Evolutionary conservation across 208 protist genomes (phyloP).

Genomic region (Trypanosoma rangeli): DNA sequence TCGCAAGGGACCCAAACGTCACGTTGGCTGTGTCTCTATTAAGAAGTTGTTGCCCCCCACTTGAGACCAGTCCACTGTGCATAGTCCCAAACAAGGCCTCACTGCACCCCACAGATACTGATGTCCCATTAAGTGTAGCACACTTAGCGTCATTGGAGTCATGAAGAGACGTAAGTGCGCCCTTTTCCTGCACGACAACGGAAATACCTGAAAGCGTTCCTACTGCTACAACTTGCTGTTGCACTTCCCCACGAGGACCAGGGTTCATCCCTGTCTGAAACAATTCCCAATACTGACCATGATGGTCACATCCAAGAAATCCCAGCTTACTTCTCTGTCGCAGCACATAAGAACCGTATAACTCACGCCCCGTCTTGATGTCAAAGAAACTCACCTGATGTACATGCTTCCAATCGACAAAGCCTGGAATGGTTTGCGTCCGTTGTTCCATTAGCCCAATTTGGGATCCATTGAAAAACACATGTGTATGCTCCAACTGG

Average conservation of each 20-base stretch:
- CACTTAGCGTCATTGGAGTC: not conserved
- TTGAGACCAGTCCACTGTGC: not conserved
- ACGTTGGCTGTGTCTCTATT: conserved; percentile 18
- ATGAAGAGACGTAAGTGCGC: not conserved
- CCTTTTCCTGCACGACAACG: not conserved
- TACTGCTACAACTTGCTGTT: conserved; percentile 14
- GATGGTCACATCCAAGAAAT: conserved; percentile 28
- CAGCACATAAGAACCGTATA: conserved; percentile 22
- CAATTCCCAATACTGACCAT: conserved; percentile 29
- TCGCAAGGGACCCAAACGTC: conserved; percentile 38
- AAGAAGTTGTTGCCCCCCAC: not conserved
- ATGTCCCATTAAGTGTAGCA: not conserved
- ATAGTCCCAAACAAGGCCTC: not conserved
- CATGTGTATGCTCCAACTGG: conserved; percentile 12
- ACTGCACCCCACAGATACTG: not conserved
- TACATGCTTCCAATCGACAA: conserved; percentile 17
- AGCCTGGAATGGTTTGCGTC: conserved; percentile 11
- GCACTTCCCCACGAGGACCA: not conserved
- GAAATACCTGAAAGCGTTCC: conserved; percentile 1
- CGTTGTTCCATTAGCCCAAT: conserved; percentile 23
- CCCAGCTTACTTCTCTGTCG: conserved; percentile 28
- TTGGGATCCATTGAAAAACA: conserved; percentile 26
- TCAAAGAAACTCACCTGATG: conserved; percentile 28
- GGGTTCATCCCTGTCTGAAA: conserved; percentile 10
- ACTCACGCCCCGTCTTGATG: conserved; percentile 16